phyloP scores from a whole-genome alignment of 2,329 filamentous ascomycete species.

The Herpotrichia juniperi region DNA sequence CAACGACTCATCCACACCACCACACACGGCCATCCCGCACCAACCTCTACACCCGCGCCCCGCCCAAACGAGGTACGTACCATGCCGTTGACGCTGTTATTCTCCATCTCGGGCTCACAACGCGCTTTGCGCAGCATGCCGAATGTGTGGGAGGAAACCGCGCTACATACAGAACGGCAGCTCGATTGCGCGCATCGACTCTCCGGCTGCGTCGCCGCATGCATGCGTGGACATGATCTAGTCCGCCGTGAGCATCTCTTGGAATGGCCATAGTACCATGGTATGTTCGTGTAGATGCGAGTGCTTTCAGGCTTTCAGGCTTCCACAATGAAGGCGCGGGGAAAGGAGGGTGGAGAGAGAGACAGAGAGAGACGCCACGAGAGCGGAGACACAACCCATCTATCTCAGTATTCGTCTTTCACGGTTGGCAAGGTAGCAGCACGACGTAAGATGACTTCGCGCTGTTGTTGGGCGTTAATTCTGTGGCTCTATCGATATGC shows the following conservation, averaged over 20 bases:
- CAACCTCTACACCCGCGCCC: not conserved
- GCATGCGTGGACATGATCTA: not conserved
- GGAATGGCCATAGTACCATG: not conserved
- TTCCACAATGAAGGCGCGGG: not conserved
- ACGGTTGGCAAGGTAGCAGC: not conserved
- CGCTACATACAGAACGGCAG: not conserved
- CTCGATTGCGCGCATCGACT: conserved; percentile 4
- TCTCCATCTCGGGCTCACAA: conserved; percentile 9
- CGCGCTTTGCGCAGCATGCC: conserved; percentile 5
- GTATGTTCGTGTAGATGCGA: not conserved
- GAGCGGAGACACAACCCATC: not conserved
- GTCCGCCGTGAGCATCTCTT: not conserved
- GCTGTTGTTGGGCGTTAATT: not conserved
- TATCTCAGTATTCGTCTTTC: not conserved
- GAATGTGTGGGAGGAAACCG: conserved; percentile 1
- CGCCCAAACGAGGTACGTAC: conserved; percentile 15
- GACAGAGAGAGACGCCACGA: not conserved
- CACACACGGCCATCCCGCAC: conserved; percentile 5
- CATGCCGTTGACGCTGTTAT: not conserved
- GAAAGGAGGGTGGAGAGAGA: not conserved
- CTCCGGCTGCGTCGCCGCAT: not conserved
- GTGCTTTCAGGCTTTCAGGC: not conserved
- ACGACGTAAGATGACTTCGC: not conserved
- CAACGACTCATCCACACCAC: conserved; percentile 6
- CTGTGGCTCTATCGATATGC: not conserved